Percentiles rank a stretch among this genome's conserved stretches.
Evolutionary conservation across 1,284 basidiomycete species (phyloP).

Genomic region (Hortiboletus rubellus): DNA sequence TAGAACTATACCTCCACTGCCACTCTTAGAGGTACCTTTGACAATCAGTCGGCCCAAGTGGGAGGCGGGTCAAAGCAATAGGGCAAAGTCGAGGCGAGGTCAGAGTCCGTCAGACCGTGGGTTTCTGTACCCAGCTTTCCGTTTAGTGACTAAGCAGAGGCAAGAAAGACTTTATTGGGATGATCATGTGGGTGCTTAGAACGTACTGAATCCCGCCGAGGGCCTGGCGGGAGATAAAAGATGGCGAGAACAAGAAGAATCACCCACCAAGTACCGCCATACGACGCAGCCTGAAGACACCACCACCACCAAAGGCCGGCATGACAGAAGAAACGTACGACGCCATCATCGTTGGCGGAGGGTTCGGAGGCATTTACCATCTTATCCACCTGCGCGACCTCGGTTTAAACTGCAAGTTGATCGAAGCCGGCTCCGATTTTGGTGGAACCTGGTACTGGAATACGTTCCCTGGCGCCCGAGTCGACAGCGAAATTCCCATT

Average conservation of each 20-base stretch:
- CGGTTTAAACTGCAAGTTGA: conserved; percentile 18
- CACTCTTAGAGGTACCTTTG: no score
- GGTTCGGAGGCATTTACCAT: conserved; percentile 18
- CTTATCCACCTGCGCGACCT: conserved; percentile 14
- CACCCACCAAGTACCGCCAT: not conserved
- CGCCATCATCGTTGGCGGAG: conserved; percentile 20
- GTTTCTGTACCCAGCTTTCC: no score
- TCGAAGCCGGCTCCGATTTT: conserved; percentile 20
- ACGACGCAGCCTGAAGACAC: not conserved
- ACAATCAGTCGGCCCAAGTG: no score
- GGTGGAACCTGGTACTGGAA: conserved; percentile 24
- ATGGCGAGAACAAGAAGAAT: not conserved
- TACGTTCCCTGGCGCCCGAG: conserved; percentile 22
- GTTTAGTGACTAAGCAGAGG: no score
- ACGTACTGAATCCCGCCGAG: not conserved
- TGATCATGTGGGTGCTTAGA: not conserved
- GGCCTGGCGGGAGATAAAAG: not conserved
- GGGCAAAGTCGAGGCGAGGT: no score
- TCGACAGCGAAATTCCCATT: conserved; percentile 16
- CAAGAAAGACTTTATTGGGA: not conserved
- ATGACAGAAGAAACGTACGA: conserved; percentile 19
- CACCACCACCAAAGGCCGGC: not conserved
- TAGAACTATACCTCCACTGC: no score
- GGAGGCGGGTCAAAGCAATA: no score
- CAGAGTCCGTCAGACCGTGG: no score